Conservation (phyloP, 108 stramenopile genomes). For the Pseudonitzschia multiseries region DNA sequence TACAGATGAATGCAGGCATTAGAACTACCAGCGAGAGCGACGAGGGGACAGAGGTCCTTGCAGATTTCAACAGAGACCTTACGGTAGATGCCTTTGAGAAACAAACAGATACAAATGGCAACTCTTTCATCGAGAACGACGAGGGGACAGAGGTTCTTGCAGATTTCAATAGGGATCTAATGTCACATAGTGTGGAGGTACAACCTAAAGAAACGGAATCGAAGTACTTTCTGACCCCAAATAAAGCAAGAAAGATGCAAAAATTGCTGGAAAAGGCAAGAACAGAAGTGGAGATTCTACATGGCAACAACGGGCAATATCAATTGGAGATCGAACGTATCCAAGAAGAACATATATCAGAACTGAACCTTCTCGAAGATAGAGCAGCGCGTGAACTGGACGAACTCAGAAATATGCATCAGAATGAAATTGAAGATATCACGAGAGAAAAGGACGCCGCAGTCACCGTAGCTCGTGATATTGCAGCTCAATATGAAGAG, state of each 20-base stretch:
- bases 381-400: constrained; percentile 20
- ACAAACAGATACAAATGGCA: constrained; percentile 26
- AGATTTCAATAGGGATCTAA: constrained; percentile 6
- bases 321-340: constrained; percentile 36
- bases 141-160: constrained; percentile 10
- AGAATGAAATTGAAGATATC: constrained; percentile 24
- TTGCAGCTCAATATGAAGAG: no score
- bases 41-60: no score
- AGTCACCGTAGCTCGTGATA: no score
- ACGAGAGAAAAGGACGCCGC: constrained; percentile 39
- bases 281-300: constrained; percentile 28
- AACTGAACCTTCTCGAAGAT: constrained; percentile 33
- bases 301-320: constrained; percentile 35
- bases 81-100: no score
- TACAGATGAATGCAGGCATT: no score
- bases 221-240: neutral
- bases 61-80: no score
- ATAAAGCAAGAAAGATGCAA: constrained; percentile 23
- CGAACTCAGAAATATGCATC: constrained; percentile 27
- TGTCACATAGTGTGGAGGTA: neutral
- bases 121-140: constrained; percentile 2
- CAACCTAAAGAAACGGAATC: neutral
- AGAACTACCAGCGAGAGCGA: no score
- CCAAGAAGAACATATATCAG: constrained; percentile 38
- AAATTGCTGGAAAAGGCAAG: constrained; percentile 19